A percentile compares a stretch with the other conserved stretches of the same genome.
Evolutionary conservation across 2,329 filamentous ascomycete species (phyloP).

Genomic region (Arachnopeziza araneosa): DNA sequence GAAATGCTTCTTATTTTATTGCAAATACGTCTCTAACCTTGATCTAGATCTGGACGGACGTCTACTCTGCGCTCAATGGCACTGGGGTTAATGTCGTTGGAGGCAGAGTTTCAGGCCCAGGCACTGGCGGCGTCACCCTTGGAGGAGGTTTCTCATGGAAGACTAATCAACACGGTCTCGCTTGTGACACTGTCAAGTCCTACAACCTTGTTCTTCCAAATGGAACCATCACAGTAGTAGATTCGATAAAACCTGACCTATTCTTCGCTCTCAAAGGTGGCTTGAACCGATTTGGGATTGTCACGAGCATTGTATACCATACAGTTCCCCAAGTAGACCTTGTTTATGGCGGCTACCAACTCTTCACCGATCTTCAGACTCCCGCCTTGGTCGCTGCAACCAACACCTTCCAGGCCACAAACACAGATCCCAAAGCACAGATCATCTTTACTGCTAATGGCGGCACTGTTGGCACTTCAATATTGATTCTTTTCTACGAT

Average conservation of each 20-base stretch:
- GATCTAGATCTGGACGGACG: slow-evolving; percentile 14
- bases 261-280: slow-evolving; percentile 30
- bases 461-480: slow-evolving; percentile 7
- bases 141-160: slow-evolving; percentile 31
- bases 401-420: slow-evolving; percentile 18
- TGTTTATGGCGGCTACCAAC: slow-evolving; percentile 20
- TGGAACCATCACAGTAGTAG: slow-evolving; percentile 27
- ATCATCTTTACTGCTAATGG: slow-evolving; percentile 27
- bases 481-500: background rate
- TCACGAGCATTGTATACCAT: slow-evolving; percentile 29
- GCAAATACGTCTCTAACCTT: background rate
- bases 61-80: slow-evolving; percentile 13
- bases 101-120: slow-evolving; percentile 21
- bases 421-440: slow-evolving; percentile 26
- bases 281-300: slow-evolving; percentile 23
- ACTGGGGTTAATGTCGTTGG: slow-evolving; percentile 13
- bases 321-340: slow-evolving; percentile 29
- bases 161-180: slow-evolving; percentile 28
- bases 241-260: slow-evolving; percentile 28
- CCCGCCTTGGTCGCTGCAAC: slow-evolving; percentile 26
- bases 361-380: slow-evolving; percentile 24
- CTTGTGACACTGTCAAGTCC: slow-evolving; percentile 30
- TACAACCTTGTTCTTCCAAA: slow-evolving; percentile 26
- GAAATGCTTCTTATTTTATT: background rate
- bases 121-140: slow-evolving; percentile 33